phyloP scores from a whole-genome alignment of 306 rosid species.

The Corylus americana region DNA sequence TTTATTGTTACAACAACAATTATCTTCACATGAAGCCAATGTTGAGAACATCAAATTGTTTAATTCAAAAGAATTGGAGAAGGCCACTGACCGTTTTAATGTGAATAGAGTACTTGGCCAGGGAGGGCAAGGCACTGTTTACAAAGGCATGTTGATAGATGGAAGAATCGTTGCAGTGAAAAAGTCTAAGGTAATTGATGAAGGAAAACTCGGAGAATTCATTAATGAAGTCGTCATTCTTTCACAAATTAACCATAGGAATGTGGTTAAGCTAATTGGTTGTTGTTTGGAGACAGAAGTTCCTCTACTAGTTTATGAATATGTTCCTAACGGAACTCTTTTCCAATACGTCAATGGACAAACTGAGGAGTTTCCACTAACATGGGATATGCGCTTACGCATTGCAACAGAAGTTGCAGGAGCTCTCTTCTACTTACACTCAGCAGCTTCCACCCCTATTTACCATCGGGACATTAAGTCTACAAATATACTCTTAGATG shows the following conservation, averaged over 20 bases:
- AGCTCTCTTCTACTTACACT: neutral
- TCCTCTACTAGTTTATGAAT: neutral
- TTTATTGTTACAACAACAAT: neutral
- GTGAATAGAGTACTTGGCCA: neutral
- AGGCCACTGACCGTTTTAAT: neutral
- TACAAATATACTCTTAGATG: neutral
- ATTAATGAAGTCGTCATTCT: neutral
- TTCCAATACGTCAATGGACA: neutral
- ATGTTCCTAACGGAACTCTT: neutral
- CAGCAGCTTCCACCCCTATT: neutral
- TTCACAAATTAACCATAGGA: neutral
- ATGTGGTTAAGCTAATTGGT: neutral
- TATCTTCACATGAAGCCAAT: neutral
- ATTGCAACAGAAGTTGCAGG: neutral
- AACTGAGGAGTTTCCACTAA: neutral
- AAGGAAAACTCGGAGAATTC: neutral
- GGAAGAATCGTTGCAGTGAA: neutral
- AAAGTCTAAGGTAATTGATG: neutral
- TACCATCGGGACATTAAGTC: neutral
- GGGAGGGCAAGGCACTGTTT: neutral
- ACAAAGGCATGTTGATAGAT: neutral
- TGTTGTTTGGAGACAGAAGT: neutral
- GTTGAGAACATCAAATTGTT: conserved; percentile 1
- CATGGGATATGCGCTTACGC: neutral
- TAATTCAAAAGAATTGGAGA: neutral